Evolutionary conservation across 2,329 filamentous ascomycete species (phyloP).

Genomic region (Colletotrichum tropicale): DNA sequence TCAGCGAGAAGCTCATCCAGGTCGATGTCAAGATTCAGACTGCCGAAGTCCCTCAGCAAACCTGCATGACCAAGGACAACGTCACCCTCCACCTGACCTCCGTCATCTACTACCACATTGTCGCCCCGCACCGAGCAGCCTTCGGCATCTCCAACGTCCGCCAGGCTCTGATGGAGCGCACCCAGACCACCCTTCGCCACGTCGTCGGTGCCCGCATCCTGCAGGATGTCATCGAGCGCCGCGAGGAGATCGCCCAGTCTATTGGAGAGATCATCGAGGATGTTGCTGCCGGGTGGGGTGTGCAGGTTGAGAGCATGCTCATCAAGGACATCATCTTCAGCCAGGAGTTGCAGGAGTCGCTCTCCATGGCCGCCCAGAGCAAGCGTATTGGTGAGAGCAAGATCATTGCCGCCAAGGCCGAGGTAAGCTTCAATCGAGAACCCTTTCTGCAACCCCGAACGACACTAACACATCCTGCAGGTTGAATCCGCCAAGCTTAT

Average conservation of each 20-base stretch:
- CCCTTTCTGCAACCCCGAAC: background rate
- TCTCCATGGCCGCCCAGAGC: conserved; percentile 97
- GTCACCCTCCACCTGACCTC: conserved; percentile 92
- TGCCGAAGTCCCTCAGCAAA: conserved; percentile 91
- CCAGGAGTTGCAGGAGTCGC: conserved; percentile 90
- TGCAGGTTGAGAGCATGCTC: conserved; percentile 96
- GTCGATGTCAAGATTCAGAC: conserved; percentile 99
- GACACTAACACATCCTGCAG: conserved; percentile 27
- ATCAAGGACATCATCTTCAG: conserved; percentile 99
- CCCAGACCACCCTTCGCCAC: conserved; percentile 95
- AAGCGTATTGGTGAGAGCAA: conserved; percentile 99
- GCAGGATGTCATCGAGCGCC: conserved; percentile 97
- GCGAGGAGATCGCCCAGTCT: conserved; percentile 93
- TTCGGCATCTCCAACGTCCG: conserved; percentile 96
- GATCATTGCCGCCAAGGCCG: conserved; percentile 95
- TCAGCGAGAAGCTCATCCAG: conserved; percentile 86
- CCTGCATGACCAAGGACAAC: conserved; percentile 99
- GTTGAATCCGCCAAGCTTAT: conserved; percentile 95
- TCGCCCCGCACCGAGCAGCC: conserved; percentile 92
- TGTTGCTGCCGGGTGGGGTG: conserved; percentile 91
- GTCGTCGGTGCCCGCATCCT: conserved; percentile 94
- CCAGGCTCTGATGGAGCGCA: conserved; percentile 96
- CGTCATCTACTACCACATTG: conserved; percentile 99
- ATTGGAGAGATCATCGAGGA: conserved; percentile 98
- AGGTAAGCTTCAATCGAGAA: conserved; percentile 48